These are phyloP conservation scores for Cadophora gregata DNA, from an alignment of 2,329 filamentous ascomycete genomes.

Conservation along the genomic window DNA sequence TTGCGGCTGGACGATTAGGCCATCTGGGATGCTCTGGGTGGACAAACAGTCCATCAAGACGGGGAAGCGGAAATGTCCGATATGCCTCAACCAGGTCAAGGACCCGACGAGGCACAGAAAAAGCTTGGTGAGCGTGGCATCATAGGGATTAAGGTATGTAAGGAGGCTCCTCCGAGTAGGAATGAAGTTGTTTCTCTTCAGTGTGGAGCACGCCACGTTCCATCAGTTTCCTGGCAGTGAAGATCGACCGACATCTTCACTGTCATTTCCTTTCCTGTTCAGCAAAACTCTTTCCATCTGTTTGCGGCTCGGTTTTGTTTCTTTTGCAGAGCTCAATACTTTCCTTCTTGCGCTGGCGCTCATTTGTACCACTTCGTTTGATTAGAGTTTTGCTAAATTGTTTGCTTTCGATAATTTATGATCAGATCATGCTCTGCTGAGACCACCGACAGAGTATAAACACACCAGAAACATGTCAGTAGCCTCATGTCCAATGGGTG, in stretches of 20 bases:
- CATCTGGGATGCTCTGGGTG: neutral
- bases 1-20: neutral
- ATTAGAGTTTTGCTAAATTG: too few relatives aligned
- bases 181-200: neutral
- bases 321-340: neutral
- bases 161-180: too few relatives aligned
- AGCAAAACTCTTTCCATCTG: neutral
- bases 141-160: neutral
- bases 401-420: too few relatives aligned
- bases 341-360: constrained; percentile 3
- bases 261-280: neutral
- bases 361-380: neutral
- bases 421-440: neutral
- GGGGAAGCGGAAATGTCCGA: neutral
- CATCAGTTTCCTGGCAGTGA: neutral
- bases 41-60: neutral
- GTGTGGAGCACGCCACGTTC: neutral
- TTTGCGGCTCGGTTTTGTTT: neutral
- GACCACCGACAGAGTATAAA: neutral
- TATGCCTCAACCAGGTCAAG: neutral
- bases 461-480: neutral
- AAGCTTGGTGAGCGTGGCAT: neutral
- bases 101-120: neutral
- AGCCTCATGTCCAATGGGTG: neutral
- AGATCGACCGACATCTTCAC: neutral